A percentile compares a stretch with the other conserved stretches of the same genome.
These are phyloP conservation scores for Neocatenulostroma microsporum DNA, from an alignment of 2,329 filamentous ascomycete species.

Conservation along the genomic window DNA sequence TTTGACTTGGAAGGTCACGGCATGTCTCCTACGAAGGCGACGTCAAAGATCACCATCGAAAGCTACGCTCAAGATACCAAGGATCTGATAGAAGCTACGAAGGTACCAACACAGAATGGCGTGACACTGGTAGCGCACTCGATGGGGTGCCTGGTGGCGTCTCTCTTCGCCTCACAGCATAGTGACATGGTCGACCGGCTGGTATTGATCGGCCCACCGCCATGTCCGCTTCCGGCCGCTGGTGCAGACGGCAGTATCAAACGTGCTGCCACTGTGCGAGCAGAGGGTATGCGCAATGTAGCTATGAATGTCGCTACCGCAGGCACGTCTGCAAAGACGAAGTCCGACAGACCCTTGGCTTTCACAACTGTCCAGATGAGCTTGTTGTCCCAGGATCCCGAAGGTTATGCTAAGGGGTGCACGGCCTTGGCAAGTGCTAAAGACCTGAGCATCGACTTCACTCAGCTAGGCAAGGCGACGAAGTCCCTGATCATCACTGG, in stretches of 20 bases:
- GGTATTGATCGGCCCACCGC: constrained; percentile 43
- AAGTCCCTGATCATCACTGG: constrained; percentile 40
- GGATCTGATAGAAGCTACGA: constrained; percentile 32
- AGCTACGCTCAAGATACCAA: constrained; percentile 36
- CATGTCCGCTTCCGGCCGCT: constrained; percentile 37
- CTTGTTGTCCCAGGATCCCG: constrained; percentile 43
- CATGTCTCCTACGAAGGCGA: constrained; percentile 44
- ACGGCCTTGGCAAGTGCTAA: constrained; percentile 40
- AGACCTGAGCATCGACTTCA: constrained; percentile 26
- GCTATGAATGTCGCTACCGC: constrained; percentile 33
- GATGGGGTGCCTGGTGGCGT: constrained; percentile 45
- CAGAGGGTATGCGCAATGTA: constrained; percentile 39
- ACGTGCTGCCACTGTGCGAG: constrained; percentile 37
- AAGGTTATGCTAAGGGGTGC: constrained; percentile 50
- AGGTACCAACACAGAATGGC: constrained; percentile 19
- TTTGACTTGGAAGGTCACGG: constrained; percentile 53
- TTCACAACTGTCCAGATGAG: constrained; percentile 37
- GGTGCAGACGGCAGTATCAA: constrained; percentile 24
- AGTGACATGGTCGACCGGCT: constrained; percentile 38
- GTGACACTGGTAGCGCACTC: constrained; percentile 45
- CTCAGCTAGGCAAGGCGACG: constrained; percentile 22
- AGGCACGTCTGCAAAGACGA: constrained; percentile 33
- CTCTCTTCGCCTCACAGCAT: constrained; percentile 35
- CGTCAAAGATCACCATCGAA: constrained; percentile 35
- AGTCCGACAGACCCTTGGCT: constrained; percentile 34